Evolutionary conservation across 176 grass and related monocot species (phyloP).

Genomic region (Cenchrus fungigraminus): DNA sequence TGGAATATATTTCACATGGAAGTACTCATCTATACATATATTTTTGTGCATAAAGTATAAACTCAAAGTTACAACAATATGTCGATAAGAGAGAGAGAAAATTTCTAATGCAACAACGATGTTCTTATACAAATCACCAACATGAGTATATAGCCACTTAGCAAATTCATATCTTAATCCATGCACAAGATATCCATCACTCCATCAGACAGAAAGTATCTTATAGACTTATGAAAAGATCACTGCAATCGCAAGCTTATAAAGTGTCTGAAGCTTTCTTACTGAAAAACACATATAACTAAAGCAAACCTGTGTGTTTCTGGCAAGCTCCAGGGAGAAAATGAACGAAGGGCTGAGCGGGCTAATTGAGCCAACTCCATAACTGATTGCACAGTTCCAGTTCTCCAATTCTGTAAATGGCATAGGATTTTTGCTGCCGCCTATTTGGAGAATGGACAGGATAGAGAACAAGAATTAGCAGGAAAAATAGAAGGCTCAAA

Average conservation of each 20-base stretch:
- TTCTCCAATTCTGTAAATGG: conserved; percentile 71
- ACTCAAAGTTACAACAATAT: background rate
- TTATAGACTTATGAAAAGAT: background rate
- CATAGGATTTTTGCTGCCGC: conserved; percentile 55
- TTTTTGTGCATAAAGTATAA: background rate
- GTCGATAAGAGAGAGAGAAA: background rate
- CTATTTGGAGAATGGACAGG: conserved; percentile 46
- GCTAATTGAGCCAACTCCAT: conserved; percentile 75
- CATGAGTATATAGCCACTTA: background rate
- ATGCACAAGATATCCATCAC: background rate
- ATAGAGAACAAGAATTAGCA: conserved; percentile 35
- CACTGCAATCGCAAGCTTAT: conserved; percentile 16
- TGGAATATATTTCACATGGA: background rate
- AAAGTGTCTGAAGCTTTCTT: background rate
- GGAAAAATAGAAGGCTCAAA: conserved; percentile 15
- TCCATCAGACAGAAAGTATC: conserved; percentile 4
- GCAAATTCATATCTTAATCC: background rate
- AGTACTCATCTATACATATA: background rate
- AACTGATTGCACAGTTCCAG: conserved; percentile 90
- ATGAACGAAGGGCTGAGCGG: conserved; percentile 90
- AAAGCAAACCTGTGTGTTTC: conserved; percentile 68
- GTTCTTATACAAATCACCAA: background rate
- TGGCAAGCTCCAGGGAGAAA: conserved; percentile 72
- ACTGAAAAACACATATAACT: background rate
- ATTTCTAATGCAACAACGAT: background rate